Evolutionary conservation across 129 eudicot genomes (phyloP).

Genomic region (Artemisia tridentata): DNA sequence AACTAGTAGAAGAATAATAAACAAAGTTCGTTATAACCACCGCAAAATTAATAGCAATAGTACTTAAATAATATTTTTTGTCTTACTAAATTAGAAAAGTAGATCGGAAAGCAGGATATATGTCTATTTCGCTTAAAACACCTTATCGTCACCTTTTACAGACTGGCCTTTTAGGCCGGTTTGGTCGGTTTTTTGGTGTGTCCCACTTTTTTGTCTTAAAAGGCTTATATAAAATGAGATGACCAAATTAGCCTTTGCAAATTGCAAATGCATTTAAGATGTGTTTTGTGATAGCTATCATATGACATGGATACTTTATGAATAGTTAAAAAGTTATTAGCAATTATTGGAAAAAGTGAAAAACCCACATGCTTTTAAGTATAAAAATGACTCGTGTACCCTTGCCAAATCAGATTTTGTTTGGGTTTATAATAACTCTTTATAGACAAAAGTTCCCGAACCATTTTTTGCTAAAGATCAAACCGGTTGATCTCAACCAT

Average conservation of each 20-base stretch:
- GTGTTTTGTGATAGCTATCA: not conserved
- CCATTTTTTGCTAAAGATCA: too few species aligned
- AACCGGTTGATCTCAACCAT: too few species aligned
- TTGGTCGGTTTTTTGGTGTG: conserved; percentile 35
- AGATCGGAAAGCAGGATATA: conserved; percentile 17
- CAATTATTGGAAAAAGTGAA: not conserved
- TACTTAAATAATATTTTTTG: not conserved
- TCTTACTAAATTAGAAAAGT: conserved; percentile 25
- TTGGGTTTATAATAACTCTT: too few species aligned
- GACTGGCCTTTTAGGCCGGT: conserved; percentile 39
- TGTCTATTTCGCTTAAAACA: conserved; percentile 30
- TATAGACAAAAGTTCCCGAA: too few species aligned
- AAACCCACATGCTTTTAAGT: conserved; percentile 5
- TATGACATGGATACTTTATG: conserved; percentile 9
- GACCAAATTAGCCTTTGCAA: conserved; percentile 24
- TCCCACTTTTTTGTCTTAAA: conserved; percentile 33
- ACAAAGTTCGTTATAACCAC: not conserved
- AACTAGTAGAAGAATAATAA: not conserved
- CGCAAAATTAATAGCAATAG: not conserved
- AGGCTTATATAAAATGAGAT: conserved; percentile 11
- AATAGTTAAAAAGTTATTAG: not conserved
- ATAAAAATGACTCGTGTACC: not conserved
- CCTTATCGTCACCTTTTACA: conserved; percentile 31
- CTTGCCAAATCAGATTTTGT: not conserved
- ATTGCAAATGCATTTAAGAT: not conserved